Conservation (phyloP, 1,139 yeast species). For the Taiozyma sp. region DNA sequence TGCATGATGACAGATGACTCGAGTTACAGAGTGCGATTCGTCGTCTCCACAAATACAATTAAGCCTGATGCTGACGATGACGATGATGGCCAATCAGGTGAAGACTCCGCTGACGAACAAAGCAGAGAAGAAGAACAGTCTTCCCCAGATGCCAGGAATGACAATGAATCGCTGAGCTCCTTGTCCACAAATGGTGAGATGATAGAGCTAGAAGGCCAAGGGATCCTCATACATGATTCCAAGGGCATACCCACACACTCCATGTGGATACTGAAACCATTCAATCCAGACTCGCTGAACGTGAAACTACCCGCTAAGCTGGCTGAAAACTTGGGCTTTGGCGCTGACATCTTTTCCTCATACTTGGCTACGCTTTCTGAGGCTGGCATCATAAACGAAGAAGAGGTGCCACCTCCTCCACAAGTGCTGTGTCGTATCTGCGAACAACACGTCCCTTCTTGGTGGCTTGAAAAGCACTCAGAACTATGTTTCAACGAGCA, state of each 20-base stretch:
- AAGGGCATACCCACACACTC: conserved; percentile 67
- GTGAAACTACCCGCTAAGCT: conserved; percentile 65
- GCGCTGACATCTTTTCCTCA: conserved; percentile 77
- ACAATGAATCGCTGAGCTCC: conserved; percentile 23
- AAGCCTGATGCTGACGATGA: conserved; percentile 20
- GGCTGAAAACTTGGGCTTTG: conserved; percentile 78
- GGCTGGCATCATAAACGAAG: conserved; percentile 56
- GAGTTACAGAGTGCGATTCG: conserved; percentile 72
- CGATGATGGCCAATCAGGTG: conserved; percentile 13
- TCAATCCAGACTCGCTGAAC: conserved; percentile 53
- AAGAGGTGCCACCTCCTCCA: conserved; percentile 69
- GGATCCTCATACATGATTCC: conserved; percentile 79
- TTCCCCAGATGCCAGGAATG: conserved; percentile 4
- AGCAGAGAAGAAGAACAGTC: background rate
- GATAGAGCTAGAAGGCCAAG: conserved; percentile 88
- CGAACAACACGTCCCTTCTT: conserved; percentile 86
- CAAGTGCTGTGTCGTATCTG: conserved; percentile 86
- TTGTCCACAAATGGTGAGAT: conserved; percentile 54
- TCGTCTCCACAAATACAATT: conserved; percentile 47
- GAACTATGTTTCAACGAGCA: conserved; percentile 87
- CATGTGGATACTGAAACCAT: conserved; percentile 91
- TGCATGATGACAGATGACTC: conserved; percentile 72
- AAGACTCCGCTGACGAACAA: conserved; percentile 7
- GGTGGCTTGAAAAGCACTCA: conserved; percentile 95
- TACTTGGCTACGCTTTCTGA: conserved; percentile 64